Percentiles rank a stretch among this genome's conserved stretches.
Conservation (phyloP, 805 yeast genomes). For the Lipomyces spencermartinsiae region DNA sequence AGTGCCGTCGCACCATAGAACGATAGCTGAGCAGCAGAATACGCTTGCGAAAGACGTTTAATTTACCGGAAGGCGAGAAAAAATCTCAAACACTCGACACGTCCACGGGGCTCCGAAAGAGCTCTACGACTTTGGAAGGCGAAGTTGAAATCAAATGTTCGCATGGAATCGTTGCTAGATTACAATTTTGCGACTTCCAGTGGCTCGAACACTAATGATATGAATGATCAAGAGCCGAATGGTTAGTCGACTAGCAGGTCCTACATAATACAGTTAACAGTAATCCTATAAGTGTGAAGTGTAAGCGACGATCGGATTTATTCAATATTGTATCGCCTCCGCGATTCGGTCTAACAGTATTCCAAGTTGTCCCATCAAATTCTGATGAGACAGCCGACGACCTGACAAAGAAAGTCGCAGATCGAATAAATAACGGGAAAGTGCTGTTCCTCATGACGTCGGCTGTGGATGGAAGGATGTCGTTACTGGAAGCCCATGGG, state of each 20-base stretch:
- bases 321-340: conserved; percentile 35
- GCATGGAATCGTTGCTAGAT: neutral
- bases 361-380: conserved; percentile 30
- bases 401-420: conserved; percentile 33
- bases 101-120: neutral
- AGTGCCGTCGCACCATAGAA: neutral
- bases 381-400: conserved; percentile 20
- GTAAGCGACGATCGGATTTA: neutral
- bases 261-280: too few species aligned
- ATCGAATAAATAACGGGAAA: conserved; percentile 31
- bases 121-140: neutral
- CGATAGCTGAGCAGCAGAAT: neutral
- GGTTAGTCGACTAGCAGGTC: too few species aligned
- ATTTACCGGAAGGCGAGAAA: neutral
- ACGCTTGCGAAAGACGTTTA: neutral
- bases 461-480: conserved; percentile 28
- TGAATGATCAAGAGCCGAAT: too few species aligned
- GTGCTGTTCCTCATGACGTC: conserved; percentile 36
- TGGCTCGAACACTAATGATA: too few species aligned
- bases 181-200: too few species aligned
- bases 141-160: neutral
- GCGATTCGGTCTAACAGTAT: conserved; percentile 37
- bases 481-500: conserved; percentile 39
- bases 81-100: neutral
- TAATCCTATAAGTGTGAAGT: too few species aligned